Evolutionary conservation across 139 green algal genomes (phyloP), one percentile per base, ranked within the genome.

Genomic region (Marvania coccoides): DNA sequence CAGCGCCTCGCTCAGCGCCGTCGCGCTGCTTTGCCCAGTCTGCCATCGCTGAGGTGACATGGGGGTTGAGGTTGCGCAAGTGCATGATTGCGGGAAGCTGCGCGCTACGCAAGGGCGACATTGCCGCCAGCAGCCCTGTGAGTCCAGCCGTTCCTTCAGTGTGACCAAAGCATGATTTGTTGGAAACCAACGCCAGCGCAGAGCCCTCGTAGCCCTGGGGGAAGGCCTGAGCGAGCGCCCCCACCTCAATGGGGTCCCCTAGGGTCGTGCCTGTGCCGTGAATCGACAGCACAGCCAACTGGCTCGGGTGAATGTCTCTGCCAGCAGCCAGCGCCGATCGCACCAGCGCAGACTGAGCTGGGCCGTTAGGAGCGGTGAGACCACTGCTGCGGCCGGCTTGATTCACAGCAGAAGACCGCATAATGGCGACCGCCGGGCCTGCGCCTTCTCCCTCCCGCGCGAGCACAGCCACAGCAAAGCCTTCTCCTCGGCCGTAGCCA

Each of bases 301-400:
- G 4, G 1, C 28, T 0, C 0, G 74, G 34, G 0, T n/a, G 12
- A 0, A 83, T 14, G 6, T 10, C 7, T 14, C 64, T 73, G n/a
- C 70, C 73, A 33, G 62, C 26, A 6, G n/a, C 29, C 58, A 91
- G 56, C 0, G 81, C 81, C 15, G 67, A 30, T 3, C 47, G 38
- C 24, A 90, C 63, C 7, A 94, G 74, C 1, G 73, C 62, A 23
- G 77, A 65, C 57, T 95, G 89, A 8, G 76, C 75, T 1, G 83
- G 84, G 2, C 88, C 88, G 47, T 93, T 84, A 0, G 88, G 86
- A 2, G 89, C 90, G 2, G 90, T 96, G 8, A 96, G 69, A 34
- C 81, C 80, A 56, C 77, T 89, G 45, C 82, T 91, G 38, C 89
- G 81, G 9, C 90, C 90, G 59, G 94, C 90, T 74, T 95, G 88